Conservation (phyloP, 345 rosid species). For the Syzygium aromaticum region DNA sequence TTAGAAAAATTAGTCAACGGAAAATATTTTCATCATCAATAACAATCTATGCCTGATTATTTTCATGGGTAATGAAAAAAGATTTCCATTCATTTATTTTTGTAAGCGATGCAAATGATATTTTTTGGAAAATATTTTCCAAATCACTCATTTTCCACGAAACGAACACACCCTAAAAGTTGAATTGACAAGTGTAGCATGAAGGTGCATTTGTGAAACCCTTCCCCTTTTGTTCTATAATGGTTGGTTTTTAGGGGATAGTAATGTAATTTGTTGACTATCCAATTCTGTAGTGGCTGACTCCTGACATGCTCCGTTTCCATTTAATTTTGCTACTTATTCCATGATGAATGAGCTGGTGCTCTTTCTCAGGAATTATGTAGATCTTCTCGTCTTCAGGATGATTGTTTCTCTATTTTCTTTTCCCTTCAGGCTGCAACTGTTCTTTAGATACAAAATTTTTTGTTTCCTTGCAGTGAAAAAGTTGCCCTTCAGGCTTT, state of each 20-base stretch:
- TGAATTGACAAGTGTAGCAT: background rate
- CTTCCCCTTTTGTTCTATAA: background rate
- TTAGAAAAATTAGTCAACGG: too few relatives aligned
- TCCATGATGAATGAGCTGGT: background rate
- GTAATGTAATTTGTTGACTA: background rate
- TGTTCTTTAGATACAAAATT: background rate
- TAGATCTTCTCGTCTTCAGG: background rate
- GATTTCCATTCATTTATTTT: too few relatives aligned
- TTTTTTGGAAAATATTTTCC: too few relatives aligned
- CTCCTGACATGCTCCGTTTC: background rate
- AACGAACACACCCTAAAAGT: background rate
- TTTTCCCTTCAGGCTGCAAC: background rate
- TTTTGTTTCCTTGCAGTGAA: constrained; percentile 47
- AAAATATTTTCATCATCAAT: too few relatives aligned
- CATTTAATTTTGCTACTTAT: background rate
- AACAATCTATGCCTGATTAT: too few relatives aligned
- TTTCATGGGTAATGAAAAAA: too few relatives aligned
- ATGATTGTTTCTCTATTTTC: background rate
- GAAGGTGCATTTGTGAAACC: background rate
- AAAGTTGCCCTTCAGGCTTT: constrained; percentile 77
- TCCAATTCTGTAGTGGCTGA: background rate
- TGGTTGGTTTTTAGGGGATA: background rate
- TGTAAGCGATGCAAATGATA: too few relatives aligned
- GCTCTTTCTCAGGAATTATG: background rate
- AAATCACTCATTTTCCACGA: too few relatives aligned